These are phyloP conservation scores for Avena sativa DNA, from an alignment of 176 grass and related monocot species.

Conservation along the genomic window DNA sequence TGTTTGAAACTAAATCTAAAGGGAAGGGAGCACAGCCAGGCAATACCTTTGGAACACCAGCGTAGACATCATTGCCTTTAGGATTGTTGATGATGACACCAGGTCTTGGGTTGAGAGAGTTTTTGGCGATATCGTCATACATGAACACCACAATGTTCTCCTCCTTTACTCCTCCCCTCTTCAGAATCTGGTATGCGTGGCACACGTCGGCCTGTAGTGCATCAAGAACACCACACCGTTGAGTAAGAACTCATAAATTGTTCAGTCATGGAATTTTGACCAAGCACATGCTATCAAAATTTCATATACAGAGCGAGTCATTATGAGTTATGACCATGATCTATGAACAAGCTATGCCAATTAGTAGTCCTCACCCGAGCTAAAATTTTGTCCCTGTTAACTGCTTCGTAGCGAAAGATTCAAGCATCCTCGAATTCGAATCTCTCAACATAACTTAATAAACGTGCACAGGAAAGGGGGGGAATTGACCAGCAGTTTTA, in stretches of 20 bases:
- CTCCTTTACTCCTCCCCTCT: constrained; percentile 71
- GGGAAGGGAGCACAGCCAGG: not conserved
- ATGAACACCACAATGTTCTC: constrained; percentile 98
- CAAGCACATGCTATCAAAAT: not conserved
- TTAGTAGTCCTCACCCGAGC: not conserved
- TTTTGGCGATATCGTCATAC: constrained; percentile 80
- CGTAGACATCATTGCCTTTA: constrained; percentile 75
- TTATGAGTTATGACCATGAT: not conserved
- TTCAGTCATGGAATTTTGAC: not conserved
- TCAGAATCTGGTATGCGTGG: constrained; percentile 86
- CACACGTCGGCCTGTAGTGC: constrained; percentile 77
- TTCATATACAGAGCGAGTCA: not conserved
- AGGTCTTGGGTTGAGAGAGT: constrained; percentile 66
- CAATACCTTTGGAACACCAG: constrained; percentile 89
- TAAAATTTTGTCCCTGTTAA: constrained; percentile 23
- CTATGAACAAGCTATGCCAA: not conserved
- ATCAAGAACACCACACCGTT: not conserved
- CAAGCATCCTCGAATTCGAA: not conserved
- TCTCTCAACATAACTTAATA: not conserved
- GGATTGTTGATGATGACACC: constrained; percentile 89
- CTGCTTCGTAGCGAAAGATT: not conserved
- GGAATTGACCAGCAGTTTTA: not conserved
- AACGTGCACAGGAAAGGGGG: not conserved
- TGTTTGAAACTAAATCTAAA: constrained; percentile 20
- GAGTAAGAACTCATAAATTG: constrained; percentile 27